phyloP scores from a whole-genome alignment of 1,139 yeast species.

The Arxiozyma telluris region DNA sequence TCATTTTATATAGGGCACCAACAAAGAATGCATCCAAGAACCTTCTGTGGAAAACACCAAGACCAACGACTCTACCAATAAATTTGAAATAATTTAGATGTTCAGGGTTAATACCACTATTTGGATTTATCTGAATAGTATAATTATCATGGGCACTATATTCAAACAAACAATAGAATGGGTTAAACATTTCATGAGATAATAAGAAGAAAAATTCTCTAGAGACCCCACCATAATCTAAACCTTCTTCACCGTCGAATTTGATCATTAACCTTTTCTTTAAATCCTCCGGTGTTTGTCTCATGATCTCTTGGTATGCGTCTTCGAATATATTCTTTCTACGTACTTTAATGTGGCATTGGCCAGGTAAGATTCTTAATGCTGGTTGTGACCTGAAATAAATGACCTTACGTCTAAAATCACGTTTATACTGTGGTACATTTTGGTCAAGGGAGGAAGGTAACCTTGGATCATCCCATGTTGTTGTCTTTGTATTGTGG shows the following conservation, averaged over 20 bases:
- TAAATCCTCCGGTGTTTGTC: conserved; percentile 96
- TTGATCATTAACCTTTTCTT: conserved; percentile 96
- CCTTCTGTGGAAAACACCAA: conserved; percentile 96
- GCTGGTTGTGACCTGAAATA: conserved; percentile 99
- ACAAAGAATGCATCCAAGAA: conserved; percentile 96
- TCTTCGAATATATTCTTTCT: conserved; percentile 96
- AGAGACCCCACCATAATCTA: conserved; percentile 98
- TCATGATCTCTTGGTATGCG: conserved; percentile 95
- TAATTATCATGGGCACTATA: conserved; percentile 97
- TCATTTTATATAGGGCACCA: conserved; percentile 96
- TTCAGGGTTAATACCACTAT: conserved; percentile 96
- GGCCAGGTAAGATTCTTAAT: conserved; percentile 91
- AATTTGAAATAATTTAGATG: conserved; percentile 96
- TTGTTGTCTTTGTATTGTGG: conserved; percentile 96
- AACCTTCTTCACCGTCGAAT: conserved; percentile 98
- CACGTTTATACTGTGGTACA: conserved; percentile 98
- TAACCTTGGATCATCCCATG: conserved; percentile 99
- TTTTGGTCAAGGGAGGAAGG: conserved; percentile 96
- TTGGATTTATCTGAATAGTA: conserved; percentile 94
- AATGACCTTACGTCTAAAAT: conserved; percentile 91
- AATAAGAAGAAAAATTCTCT: conserved; percentile 93
- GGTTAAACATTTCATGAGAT: conserved; percentile 98
- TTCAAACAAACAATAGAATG: conserved; percentile 92
- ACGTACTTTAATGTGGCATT: conserved; percentile 95
- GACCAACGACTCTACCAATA: conserved; percentile 95